Evolutionary conservation across 73 alveolate genomes (phyloP).

Genomic region (Tetrahymena elliotti): DNA sequence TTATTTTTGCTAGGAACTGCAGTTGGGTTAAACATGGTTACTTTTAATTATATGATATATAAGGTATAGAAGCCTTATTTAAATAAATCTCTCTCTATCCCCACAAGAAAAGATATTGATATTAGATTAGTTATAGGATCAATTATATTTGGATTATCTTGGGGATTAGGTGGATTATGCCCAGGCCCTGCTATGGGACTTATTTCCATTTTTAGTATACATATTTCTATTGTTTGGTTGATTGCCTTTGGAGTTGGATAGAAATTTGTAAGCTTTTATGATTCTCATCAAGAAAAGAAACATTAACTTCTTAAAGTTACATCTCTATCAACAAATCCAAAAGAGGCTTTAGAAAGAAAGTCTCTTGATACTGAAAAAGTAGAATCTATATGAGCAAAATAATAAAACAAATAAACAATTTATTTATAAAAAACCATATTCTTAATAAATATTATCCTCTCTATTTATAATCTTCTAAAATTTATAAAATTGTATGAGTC

Average conservation of each 20-base stretch:
- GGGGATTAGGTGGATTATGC: conserved; percentile 97
- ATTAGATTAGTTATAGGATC: conserved; percentile 77
- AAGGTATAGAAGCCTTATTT: conserved; percentile 40
- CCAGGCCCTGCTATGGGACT: conserved; percentile 95
- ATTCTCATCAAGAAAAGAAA: neutral
- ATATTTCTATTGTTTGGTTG: conserved; percentile 8
- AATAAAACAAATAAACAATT: neutral
- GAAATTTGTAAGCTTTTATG: neutral
- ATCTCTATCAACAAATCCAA: neutral
- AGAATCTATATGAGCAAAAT: neutral
- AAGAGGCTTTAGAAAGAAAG: neutral
- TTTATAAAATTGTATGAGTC: neutral
- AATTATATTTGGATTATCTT: conserved; percentile 92
- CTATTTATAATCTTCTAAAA: too few relatives aligned
- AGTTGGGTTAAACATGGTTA: conserved; percentile 71
- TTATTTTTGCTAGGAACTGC: conserved; percentile 87
- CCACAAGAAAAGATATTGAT: conserved; percentile 61
- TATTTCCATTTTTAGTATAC: conserved; percentile 13
- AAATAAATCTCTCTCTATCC: conserved; percentile 49
- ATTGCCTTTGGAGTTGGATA: conserved; percentile 23
- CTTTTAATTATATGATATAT: conserved; percentile 54
- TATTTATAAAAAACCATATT: too few relatives aligned
- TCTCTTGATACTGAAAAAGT: neutral
- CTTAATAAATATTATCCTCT: neutral
- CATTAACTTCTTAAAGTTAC: neutral